These are phyloP conservation scores for Licmophora abbreviata DNA, from an alignment of 108 stramenopile genomes.

Conservation along the genomic window DNA sequence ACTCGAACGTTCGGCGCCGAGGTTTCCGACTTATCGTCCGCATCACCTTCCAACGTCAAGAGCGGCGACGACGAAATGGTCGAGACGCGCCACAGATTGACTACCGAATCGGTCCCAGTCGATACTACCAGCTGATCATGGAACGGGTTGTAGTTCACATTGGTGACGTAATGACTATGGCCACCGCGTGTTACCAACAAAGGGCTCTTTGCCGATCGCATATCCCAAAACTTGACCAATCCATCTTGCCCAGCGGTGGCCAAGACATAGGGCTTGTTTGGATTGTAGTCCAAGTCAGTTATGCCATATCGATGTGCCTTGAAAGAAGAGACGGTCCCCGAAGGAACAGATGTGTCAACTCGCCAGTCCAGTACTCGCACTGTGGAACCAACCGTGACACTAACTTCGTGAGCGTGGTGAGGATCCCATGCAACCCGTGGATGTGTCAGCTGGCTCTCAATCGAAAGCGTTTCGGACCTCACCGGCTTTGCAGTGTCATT, in stretches of 20 bases:
- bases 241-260: constrained; percentile 89
- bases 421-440: constrained; percentile 78
- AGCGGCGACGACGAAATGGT: constrained; percentile 92
- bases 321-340: constrained; percentile 20
- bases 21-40: constrained; percentile 18
- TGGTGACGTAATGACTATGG: constrained; percentile 84
- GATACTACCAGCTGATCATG: constrained; percentile 96
- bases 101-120: constrained; percentile 86
- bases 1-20: constrained; percentile 70
- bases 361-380: constrained; percentile 60
- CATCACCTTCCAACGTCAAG: constrained; percentile 62
- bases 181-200: constrained; percentile 61
- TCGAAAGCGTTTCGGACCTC: constrained; percentile 5
- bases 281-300: constrained; percentile 91
- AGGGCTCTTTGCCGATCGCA: constrained; percentile 44
- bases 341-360: constrained; percentile 19
- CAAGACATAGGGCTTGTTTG: constrained; percentile 82
- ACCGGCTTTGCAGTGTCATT: neutral
- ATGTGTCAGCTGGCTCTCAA: constrained; percentile 10
- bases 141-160: constrained; percentile 90
- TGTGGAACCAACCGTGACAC: constrained; percentile 28
- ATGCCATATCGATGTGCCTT: constrained; percentile 60
- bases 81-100: constrained; percentile 92
- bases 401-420: constrained; percentile 37
- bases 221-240: constrained; percentile 94